These are phyloP conservation scores for Citrus glauca DNA, from an alignment of 345 rosid species.

Conservation along the genomic window DNA sequence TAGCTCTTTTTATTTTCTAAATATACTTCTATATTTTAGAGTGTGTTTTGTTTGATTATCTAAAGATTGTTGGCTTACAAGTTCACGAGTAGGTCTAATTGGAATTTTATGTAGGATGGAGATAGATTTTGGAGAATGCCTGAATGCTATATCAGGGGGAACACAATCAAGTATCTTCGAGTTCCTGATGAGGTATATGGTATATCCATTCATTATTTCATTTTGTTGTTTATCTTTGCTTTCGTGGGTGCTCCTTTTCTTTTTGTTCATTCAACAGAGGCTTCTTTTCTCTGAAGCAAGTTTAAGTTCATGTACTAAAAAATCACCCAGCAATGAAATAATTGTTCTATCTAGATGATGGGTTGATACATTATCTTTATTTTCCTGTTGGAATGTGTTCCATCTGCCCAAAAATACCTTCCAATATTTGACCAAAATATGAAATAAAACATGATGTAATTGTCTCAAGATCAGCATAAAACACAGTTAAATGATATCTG, in stretches of 20 bases:
- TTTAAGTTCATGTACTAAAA: not conserved
- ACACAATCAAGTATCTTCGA: constrained; percentile 95
- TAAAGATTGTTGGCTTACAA: not conserved
- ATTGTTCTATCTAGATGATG: not conserved
- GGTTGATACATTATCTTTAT: not conserved
- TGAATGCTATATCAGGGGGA: constrained; percentile 98
- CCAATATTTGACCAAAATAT: not conserved
- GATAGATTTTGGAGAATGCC: constrained; percentile 99
- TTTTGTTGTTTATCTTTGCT: not conserved
- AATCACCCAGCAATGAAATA: not conserved
- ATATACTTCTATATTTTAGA: not conserved
- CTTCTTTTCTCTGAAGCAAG: not conserved
- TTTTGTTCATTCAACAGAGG: not conserved
- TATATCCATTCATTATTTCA: not conserved
- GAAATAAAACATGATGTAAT: not conserved
- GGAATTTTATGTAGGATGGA: constrained; percentile 65
- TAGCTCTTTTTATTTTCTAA: not conserved
- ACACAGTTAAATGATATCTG: not conserved
- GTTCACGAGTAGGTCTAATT: not conserved
- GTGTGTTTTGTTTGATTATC: not conserved
- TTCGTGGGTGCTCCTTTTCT: not conserved
- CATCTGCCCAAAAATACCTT: not conserved
- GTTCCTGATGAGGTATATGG: constrained; percentile 93
- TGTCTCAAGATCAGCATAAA: not conserved
- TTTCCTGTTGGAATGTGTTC: not conserved